Evolutionary conservation across 306 rosid species (phyloP).

Genomic region (Castanea crenata): DNA sequence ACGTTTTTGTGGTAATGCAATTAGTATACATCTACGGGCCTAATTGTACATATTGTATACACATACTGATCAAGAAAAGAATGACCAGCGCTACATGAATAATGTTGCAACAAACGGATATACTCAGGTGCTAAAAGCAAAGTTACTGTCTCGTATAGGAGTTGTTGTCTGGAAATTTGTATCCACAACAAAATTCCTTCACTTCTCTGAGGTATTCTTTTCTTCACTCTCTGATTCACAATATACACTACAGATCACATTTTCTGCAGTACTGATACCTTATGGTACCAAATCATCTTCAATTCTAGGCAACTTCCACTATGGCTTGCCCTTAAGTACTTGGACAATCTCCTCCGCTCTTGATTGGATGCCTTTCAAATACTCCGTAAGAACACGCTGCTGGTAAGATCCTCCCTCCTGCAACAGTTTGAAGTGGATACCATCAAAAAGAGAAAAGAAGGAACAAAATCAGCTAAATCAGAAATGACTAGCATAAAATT

Average conservation of each 20-base stretch:
- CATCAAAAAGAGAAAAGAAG: slow-evolving; percentile 3
- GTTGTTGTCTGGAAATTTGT: background rate
- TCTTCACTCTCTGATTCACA: slow-evolving; percentile 10
- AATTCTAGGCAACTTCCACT: slow-evolving; percentile 24
- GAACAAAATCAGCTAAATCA: background rate
- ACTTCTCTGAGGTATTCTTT: background rate
- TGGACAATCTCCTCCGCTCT: slow-evolving; percentile 69
- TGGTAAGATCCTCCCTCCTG: slow-evolving; percentile 96
- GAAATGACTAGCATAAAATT: background rate
- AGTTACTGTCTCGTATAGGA: background rate
- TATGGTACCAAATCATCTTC: slow-evolving; percentile 3
- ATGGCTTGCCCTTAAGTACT: slow-evolving; percentile 54
- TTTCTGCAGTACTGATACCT: slow-evolving; percentile 15
- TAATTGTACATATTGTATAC: background rate
- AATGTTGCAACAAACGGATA: background rate
- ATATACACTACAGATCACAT: slow-evolving; percentile 11
- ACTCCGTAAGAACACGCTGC: slow-evolving; percentile 76
- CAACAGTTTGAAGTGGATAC: slow-evolving; percentile 4
- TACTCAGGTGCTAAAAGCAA: background rate
- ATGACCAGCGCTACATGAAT: background rate
- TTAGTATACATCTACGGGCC: background rate
- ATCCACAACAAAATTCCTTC: background rate
- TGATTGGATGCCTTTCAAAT: slow-evolving; percentile 76
- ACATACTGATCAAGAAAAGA: background rate
- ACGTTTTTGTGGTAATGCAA: background rate